Percentiles rank a stretch among this genome's conserved stretches.
Conservation (phyloP, 331 rosid species). For the Quercus lobata region DNA sequence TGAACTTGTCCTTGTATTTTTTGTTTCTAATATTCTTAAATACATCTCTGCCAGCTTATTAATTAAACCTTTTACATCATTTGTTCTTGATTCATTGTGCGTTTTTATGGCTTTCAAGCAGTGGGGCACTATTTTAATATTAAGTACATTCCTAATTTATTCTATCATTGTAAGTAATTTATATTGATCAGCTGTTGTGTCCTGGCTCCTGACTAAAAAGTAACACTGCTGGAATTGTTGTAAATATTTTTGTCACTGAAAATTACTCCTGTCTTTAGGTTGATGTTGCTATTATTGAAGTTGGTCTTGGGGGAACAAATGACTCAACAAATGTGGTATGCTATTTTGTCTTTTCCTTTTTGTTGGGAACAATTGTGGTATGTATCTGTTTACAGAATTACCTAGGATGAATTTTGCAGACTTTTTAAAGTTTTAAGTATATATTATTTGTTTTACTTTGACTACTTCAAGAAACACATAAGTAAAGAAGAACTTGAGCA, state of each 20-base stretch:
- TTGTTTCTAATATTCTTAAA: background rate
- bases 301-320: slow-evolving; percentile 64
- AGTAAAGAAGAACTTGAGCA: background rate
- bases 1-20: background rate
- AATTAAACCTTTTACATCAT: background rate
- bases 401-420: slow-evolving; percentile 3
- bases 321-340: slow-evolving; percentile 83
- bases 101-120: background rate
- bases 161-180: background rate
- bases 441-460: background rate
- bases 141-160: background rate
- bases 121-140: background rate
- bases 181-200: background rate
- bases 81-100: background rate
- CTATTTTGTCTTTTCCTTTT: background rate
- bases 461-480: background rate
- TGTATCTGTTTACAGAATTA: slow-evolving; percentile 3
- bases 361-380: background rate
- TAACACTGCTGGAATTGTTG: background rate
- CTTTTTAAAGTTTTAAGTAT: background rate
- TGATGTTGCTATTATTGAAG: slow-evolving; percentile 68
- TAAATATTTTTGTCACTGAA: slow-evolving; percentile 3
- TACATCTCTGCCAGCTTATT: background rate
- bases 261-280: slow-evolving; percentile 41
- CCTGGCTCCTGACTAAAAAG: background rate